Base-by-base conservation (phyloP, 1,284 basidiomycete species). In the Boletus hoseneyae region DNA sequence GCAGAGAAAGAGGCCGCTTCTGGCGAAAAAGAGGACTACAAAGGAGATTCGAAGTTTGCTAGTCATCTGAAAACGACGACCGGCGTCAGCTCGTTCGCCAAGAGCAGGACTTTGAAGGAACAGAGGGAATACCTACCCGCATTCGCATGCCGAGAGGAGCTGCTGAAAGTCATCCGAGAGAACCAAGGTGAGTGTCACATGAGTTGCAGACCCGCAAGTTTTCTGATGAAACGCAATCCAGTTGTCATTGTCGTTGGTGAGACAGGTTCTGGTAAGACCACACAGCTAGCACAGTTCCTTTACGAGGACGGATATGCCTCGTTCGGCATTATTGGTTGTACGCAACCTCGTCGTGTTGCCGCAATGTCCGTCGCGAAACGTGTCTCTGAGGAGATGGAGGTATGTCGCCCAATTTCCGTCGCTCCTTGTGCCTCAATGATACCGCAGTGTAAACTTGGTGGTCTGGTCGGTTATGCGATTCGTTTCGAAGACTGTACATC, bases 311-410 rank as follows among this genome's bases (percentile, higher is more conserved):
- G 96, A 2, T 98, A 96, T 67, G 93, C 93, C 53, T 70, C 78
- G 15, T 80, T 87, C 67, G 95, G 95, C 8, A 78, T 97, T 34
- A 83, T 99, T 38, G 94, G 94, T 7, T 99, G 95, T 62, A 99
- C 96, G 0, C 95, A 98, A 65, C 95, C 95, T 35, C 83, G 96
- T 63, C 92, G 95, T 74, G 95, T 98, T 11, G 95, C 96, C 42
- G 95, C 96, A 11, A 98, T 99, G 95, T 95, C 91, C 13, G 96
- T 98, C 4, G 96, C 96, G 8, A 98, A 98, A 73, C 93, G 96
- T 72, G 96, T 98, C 50, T 94, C 91, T 65, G 96, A 99, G 65
- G 96, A 99, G 70, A 89, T 90, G 80, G 85, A 87, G 77, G 85
- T 84, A 41, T 34, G 76, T 65, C 39, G 18, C 16, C 2, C 12